Evolutionary conservation across 2,329 filamentous ascomycete genomes (phyloP), one percentile per base, ranked within the genome.

Genomic region (Hypoxylon rubiginosum): DNA sequence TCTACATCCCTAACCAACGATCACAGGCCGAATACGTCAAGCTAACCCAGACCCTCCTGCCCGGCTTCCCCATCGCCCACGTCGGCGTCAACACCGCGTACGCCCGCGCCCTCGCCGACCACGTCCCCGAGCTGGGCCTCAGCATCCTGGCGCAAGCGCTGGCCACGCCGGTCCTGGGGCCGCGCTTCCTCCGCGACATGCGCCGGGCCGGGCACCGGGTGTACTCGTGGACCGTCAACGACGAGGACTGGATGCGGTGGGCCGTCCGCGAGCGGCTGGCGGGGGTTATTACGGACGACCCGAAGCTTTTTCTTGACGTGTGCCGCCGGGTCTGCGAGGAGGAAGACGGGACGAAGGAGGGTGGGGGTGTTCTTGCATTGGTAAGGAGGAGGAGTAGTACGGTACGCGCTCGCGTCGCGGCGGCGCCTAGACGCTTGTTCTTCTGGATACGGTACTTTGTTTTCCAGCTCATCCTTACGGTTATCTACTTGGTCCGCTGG

Each of bases 201-300:
- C 84, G 85, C 65, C 76, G 80, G 51, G 81, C 82, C 1, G 80
- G 83, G 15, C 85, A 91, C 21, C 85, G 86, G 3, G 82, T 97
- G 4, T 90, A 91, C 72, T 86, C 89, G 0, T 98, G 95, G 95
- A 97, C 94, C 0, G 92, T 97, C 54, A 97, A 98, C 76, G 86
- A 91, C 13, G 86, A 88, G 67, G 83, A 84, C 53, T 87, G 89
- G 79, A 97, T 98, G 94, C 86, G 89, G 72, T 97, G 93, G 93
- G 86, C 88, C 68, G 88, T 97, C 34, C 79, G 83, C 28, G 80
- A 86, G 45, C 72, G 64, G n/a, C 81, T 97, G 0, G 92, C 97
- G 72, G 94, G 92, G 0, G 91, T 97, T 4, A 90, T 97, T 57
- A 97, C 94, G 0, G 94, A 97, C 75, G 90, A 97, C 71, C 92